Conservation (phyloP, 768 basidiomycete species). For the Boletellus ananas region DNA sequence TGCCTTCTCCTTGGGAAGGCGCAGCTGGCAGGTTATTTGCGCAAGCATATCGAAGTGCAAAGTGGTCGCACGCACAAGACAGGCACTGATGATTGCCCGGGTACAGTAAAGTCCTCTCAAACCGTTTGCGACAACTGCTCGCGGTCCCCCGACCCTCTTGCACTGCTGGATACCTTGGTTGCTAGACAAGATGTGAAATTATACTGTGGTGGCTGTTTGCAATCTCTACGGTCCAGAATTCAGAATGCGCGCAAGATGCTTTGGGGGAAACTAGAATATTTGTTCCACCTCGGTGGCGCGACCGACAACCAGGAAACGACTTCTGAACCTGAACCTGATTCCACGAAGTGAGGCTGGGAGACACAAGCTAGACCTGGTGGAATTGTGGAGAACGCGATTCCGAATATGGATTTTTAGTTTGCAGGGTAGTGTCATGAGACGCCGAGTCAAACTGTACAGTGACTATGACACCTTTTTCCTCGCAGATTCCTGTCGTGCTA, state of each 20-base stretch:
- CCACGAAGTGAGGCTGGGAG: no score
- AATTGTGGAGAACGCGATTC: no score
- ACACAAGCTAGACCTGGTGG: no score
- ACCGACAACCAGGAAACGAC: no score
- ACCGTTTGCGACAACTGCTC: not conserved
- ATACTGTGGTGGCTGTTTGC: not conserved
- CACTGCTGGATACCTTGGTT: not conserved
- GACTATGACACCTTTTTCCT: no score
- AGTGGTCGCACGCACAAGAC: no score
- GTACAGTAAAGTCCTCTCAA: not conserved
- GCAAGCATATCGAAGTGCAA: not conserved
- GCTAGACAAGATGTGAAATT: no score
- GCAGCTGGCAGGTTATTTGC: not conserved
- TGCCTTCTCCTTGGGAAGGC: constrained; percentile 16
- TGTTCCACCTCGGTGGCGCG: constrained; percentile 6
- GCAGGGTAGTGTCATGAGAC: no score
- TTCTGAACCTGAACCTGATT: no score
- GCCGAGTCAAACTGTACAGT: no score
- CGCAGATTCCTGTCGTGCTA: no score
- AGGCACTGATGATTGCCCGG: not conserved
- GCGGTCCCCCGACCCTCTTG: constrained; percentile 5
- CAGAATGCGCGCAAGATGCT: not conserved
- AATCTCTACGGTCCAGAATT: not conserved
- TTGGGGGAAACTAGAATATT: constrained; percentile 1
- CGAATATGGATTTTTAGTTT: no score